Conservation (phyloP, 176 grass and related monocot genomes). For the Bromus sterilis region DNA sequence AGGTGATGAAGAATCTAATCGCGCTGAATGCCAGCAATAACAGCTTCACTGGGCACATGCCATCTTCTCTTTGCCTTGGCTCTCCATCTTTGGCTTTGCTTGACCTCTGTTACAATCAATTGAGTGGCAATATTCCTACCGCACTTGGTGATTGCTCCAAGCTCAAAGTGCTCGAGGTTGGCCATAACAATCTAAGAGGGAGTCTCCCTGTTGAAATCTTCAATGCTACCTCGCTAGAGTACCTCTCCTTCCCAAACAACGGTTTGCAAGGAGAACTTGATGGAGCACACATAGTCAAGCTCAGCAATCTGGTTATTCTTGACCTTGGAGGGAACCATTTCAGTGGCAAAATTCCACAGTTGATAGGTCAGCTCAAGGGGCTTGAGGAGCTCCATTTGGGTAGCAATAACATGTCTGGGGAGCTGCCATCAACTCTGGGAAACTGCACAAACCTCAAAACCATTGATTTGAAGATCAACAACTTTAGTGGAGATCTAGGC, state of each 20-base stretch:
- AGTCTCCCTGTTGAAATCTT: neutral
- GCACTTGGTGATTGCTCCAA: neutral
- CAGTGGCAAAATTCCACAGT: neutral
- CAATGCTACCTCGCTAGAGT: neutral
- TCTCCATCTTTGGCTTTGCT: neutral
- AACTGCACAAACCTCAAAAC: neutral
- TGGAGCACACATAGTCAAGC: neutral
- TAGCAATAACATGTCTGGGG: neutral
- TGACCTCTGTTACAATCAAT: constrained; percentile 12
- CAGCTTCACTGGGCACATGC: neutral
- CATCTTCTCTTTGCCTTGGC: neutral
- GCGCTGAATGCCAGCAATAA: neutral
- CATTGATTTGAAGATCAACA: neutral
- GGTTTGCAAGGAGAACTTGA: neutral
- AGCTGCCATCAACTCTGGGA: neutral
- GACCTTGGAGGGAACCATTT: neutral
- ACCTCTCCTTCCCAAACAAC: constrained; percentile 2
- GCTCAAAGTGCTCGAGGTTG: neutral
- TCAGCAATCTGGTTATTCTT: neutral
- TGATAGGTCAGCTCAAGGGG: neutral
- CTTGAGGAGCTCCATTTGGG: neutral
- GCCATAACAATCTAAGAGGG: constrained; percentile 1
- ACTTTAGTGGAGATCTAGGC: neutral
- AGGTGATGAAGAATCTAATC: neutral
- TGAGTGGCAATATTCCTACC: neutral